Base-by-base conservation (phyloP, 441 rosid genomes). In the Bocquillonia castaneifolia region DNA sequence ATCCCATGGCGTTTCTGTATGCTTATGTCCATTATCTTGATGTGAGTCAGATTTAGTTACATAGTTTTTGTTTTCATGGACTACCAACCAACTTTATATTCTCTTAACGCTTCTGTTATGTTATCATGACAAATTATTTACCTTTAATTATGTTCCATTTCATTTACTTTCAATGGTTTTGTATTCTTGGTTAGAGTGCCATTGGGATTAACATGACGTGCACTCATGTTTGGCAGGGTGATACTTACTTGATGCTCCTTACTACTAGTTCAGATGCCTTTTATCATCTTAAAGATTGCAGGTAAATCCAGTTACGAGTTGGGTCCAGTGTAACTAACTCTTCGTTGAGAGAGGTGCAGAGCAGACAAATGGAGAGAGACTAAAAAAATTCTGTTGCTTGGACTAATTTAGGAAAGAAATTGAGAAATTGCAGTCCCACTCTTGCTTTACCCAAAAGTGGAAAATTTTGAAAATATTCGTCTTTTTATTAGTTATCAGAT, bases 241-340 rank as follows among this genome's bases (percentile, higher is more conserved):
- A 94, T 71, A 90, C 93, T 25, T 94, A 88, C 80, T 81, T 94
- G 73, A 82, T 87, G 76, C 73, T 94, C 84, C 92, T 94, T 67
- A 90, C 98, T n/a, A 92, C 99, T 60, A 86, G 97, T 70, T 94
- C 97, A n/a, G 96, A 92, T 72, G 96, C 99, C 71, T 94, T 92
- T 78, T 83, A 83, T 82, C 99, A 92, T 83, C 96, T 94, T 17
- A 92, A 94, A 80, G 99, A 94, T 80, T 92, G 99, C 86, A 86
- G 98, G 98, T 90, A 82, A 72, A 50, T 25, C 44, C 44, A 37
- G 28, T 40, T 72, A 52, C 17, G 8, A 14, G 53, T 34, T 37
- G 40, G 36, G 10, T 53, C 39, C n/a, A 59, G 9, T 7, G 2
- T 37, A 14, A 26, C 34, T 36, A 9, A 39, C n/a, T 34, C 39